Base-by-base conservation (phyloP, 495 filamentous ascomycete genomes). In the Daldinia concentrica region DNA sequence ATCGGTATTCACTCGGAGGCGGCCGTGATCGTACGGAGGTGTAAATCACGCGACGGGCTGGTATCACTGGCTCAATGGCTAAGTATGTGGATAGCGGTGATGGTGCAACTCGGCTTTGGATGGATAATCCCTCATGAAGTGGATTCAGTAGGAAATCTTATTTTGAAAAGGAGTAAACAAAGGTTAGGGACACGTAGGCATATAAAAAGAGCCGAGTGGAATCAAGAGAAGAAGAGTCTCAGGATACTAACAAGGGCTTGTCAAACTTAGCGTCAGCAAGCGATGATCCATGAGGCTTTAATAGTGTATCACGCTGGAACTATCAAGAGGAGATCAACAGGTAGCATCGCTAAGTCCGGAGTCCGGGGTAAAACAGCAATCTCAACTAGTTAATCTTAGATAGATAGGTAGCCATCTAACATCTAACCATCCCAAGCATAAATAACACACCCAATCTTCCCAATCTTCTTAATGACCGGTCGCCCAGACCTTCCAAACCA, bases 21-120 rank as follows among this genome's bases (percentile, higher is more conserved):
- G 56, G 58, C 65, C 66, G 71, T 73, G 66, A 69, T 69, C 62
- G 66, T 66, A 65, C 71, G 71, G 65, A 69, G 62, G 12, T 29
- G 57, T 22, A 7, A 45, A 62, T 66, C 45, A 62, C 52, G 65
- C 62, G 66, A 73, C 43, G 43, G 37, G 56, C 19, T 61, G 30
- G 24, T 37, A 50, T 24, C 15, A 43, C 57, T 52, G 50, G 51
- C 14, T 24, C 15, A 43, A 37, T 52, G 50, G 51, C 14, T 43
- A 43, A 26, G 24, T n/a, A 36, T 50, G 55, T 60, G 51, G 48
- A 37, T 66, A 60, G n/a, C 41, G 15, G 50, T 30, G 63, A 58
- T 39, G 22, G 11, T 17, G 34, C 32, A 58, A 24, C 24, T 54
- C 50, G 24, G 50, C 22, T 54, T 30, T 54, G 8, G 27, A 54